Base-by-base conservation (phyloP, 164 flowering plant genomes). In the Tetrastigma voinierianum region DNA sequence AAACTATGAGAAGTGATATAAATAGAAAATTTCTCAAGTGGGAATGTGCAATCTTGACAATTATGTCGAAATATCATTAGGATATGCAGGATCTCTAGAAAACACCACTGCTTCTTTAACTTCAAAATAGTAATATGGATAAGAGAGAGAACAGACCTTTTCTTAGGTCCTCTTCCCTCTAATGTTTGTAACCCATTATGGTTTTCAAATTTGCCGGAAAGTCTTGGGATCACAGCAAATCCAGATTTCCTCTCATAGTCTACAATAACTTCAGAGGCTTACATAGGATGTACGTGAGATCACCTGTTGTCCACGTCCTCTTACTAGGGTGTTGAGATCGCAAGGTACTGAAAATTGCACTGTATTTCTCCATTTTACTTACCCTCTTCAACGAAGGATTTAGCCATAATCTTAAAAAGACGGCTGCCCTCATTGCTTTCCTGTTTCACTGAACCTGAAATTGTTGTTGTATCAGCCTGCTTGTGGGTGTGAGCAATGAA, bases 181-280 rank as follows among this genome's bases (percentile, higher is more conserved):
- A 71, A 64, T 68, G 97, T 93, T 78, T 96, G 99, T 98, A 96
- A n/a, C 99, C 99, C 97, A 96, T 96, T 66, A 98, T n/a, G 98
- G 76, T 93, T 96, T 15, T 88, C 94, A 76, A 96, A 92, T 62
- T 76, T 88, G 59, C 99, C 99, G 97, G 66, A 90, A 96, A 49
- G 96, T 81, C 54, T 77, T 81, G 56, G 94, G 86, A 81, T 91
- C 74, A 67, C 44, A 96, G 80, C 44, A 96, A 80, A 62, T 96
- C 88, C 59, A 96, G 81, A 64, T 70, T 73, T 70, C 87, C 97
- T 93, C 60, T 90, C 99, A 76, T 96, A 96, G 75, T 96, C 97
- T 11, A 92, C 88, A 73, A 96, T 91, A 68, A 96, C 86, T n/a
- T n/a, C n/a, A n/a, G n/a, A n/a, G n/a, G n/a, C n/a, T n/a, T n/a